Base-by-base conservation (phyloP, 2,329 filamentous ascomycete species). In the Drechslerella stenobrocha region DNA sequence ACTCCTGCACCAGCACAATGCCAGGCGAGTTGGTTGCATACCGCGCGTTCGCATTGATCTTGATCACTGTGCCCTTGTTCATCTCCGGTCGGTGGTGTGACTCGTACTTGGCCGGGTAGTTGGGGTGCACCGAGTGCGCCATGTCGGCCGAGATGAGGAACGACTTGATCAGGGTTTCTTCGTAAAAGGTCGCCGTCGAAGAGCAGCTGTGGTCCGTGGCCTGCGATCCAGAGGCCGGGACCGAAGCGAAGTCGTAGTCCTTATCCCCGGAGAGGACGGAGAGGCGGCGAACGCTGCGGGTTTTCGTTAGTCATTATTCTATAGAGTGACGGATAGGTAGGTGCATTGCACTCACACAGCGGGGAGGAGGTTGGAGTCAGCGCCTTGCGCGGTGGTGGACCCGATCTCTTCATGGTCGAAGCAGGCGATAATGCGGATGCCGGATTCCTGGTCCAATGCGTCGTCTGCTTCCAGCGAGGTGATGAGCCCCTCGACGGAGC, bases 351-450 rank as follows among this genome's bases (percentile, higher is more conserved):
- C 56, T 50, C 60, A 70, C 55, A 97, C 86, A 22, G 89, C 84
- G 1, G 93, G 92, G 15, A 98, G 82, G 61, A 96, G 82, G 77
- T 96, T 96, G 2, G 90, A 96, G 78, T 95, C 86, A 15, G 93
- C 93, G 69, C 93, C 93, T 47, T 98, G 93, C 3, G 92, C 91
- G 1, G 90, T 95, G 61, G 84, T 86, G 69, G 89, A 95, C 55
- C 93, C 93, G 74, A 98, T 93, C 76, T 98, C 93, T 77, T 98
- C 93, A 78, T 98, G 91, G 76, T 98, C 93, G 76, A 98, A 98
- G 77, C 92, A 89, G 32, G 90, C 87, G 72, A 95, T 87, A n/a
- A 98, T 81, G 45, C 93, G 89, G 74, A 97, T 96, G 15, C 84
- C 87, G 2, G 83, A 80, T 74, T 96, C 92, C 20, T 87, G 78